Conservation (phyloP, 2,329 filamentous ascomycete species). For the Aspergillus costaricaensis region DNA sequence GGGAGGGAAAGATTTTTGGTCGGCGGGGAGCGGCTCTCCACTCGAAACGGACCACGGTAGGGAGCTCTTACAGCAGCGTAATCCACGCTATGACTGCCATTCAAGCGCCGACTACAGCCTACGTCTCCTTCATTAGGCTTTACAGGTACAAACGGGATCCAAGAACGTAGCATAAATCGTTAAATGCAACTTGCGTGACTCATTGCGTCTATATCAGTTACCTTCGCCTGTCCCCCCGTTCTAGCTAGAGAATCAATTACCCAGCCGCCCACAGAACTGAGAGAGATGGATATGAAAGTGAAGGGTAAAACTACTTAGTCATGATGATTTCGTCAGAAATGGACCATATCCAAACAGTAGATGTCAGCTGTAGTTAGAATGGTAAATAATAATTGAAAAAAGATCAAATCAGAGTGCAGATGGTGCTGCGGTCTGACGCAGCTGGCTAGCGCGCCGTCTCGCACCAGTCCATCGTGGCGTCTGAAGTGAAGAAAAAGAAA, state of each 20-base stretch:
- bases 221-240: constrained; percentile 1
- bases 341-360: not conserved
- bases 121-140: not conserved
- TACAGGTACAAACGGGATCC: not conserved
- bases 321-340: not conserved
- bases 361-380: not conserved
- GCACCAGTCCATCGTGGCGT: constrained; percentile 24
- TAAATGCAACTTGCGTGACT: constrained; percentile 14
- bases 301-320: not conserved
- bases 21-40: not conserved
- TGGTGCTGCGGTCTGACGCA: not conserved
- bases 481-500: not conserved
- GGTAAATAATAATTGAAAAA: not conserved
- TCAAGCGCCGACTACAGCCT: not conserved
- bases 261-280: not conserved
- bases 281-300: not conserved
- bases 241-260: not conserved
- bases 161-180: not conserved
- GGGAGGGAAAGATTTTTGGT: not conserved
- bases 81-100: not conserved
- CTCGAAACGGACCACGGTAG: not conserved
- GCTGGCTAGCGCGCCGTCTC: constrained; percentile 8
- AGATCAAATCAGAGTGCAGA: not conserved
- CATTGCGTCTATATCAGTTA: constrained; percentile 14
- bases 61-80: too few relatives aligned